Base-by-base conservation (phyloP, 1,284 basidiomycete genomes). In the Paramarasmius palmivorus region DNA sequence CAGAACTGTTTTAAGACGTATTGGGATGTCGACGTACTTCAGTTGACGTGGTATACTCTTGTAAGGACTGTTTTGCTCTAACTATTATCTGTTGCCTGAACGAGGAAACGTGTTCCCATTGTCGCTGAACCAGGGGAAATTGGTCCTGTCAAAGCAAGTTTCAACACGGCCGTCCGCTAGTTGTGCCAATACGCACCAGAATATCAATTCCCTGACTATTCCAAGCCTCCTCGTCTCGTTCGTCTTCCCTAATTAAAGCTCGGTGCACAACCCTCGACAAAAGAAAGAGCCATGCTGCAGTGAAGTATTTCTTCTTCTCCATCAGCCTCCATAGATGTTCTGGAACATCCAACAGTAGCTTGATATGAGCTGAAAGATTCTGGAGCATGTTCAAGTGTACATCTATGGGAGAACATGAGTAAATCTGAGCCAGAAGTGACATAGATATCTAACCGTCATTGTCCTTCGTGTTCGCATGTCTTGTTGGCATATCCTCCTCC, bases 311-410 rank as follows among this genome's bases (percentile, higher is more conserved):
- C 61, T 88, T 86, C 49, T 82, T 78, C 60, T 94, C 90, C 52
- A 95, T 82, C 50, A 93, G 76, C 6, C 90, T 80, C 88, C 93
- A 96, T 14, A 95, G 71, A 62, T 92, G 87, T 68, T 95, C 93
- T 12, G 93, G 92, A 5, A 91, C 86, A 67, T 95, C 93, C 10
- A 95, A 72, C 9, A 96, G 75, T 9, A 96, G 73, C 68, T 95
- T 95, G 61, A 95, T 79, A 65, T 95, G 92, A 0, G 92, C 91
- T 10, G 93, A 90, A 15, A 93, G 79, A 3, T 86, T 77, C 58
- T 95, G 86, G 37, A 94, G 66, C 9, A 79, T 76, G 55, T 83
- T 81, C 25, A 94, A 67, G 61, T 90, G 84, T 26, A 76, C 70
- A 63, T 92, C 90, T 90, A 62, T 32, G 37, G 46, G 52, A 45